Base-by-base conservation (phyloP, 805 yeast species). In the Wickerhamomyces sydowiorum region DNA sequence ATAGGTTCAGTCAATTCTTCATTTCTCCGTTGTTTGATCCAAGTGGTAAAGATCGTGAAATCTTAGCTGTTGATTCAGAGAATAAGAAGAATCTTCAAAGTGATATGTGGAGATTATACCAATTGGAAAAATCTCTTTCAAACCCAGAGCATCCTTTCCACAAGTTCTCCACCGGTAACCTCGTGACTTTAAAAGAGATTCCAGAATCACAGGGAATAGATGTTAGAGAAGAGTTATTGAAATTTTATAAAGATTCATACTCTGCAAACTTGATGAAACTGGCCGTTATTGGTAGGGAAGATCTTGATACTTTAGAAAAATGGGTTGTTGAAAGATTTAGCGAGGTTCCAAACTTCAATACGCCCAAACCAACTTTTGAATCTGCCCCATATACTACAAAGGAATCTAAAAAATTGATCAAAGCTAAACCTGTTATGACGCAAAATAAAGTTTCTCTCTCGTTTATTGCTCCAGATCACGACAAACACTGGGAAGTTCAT, bases 21-120 rank as follows among this genome's bases (percentile, higher is more conserved):
- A 83, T 90, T 28, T 61, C 77, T 23, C 99, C 99, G 1, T 67
- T 91, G 51, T 91, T 91, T 52, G 64, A 68, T 39, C 65, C 72
- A 41, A 70, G 78, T 48, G 82, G 96, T 57, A 86, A 88, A 57
- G 96, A 89, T 57, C 74, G 97, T 42, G 99, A 91, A 63, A 85
- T 91, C 53, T 78, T 80, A 48, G 98, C 98, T 2, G 98, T 91
- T 9, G 96, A 91, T 62, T 85, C 96, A 30, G 99, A 91, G 65
- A 88, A 91, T 67, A 91, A 89, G 61, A 91, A 93, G 66, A 91
- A 91, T 60, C 68, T 93, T 40, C 98, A 91, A 62, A 84, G 75
- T 58, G 99, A 91, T 62, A 59, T 66, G 36, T 89, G 98, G 97
- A 77, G 98, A 55, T 65, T 87, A 38, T 82, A 82, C 55, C 98